Percentiles rank a stretch among this genome's conserved stretches.
Conservation (phyloP, 192 early-diverging fungal genomes). For the Oehlia diaphana region DNA sequence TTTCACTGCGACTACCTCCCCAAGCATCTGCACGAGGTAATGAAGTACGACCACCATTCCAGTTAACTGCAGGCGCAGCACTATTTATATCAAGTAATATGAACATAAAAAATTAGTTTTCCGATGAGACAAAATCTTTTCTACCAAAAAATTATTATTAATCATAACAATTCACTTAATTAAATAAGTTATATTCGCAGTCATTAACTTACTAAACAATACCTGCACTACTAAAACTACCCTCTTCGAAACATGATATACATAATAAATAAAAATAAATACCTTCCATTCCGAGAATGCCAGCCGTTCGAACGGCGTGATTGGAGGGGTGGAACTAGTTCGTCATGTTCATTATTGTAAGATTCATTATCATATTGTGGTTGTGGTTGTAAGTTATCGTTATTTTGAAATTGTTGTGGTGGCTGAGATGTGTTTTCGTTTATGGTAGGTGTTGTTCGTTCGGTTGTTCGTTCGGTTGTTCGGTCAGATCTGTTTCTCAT, state of each 20-base stretch:
- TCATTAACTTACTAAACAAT: no score
- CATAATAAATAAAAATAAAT: background rate
- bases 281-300: constrained; percentile 28
- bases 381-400: background rate
- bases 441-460: constrained; percentile 3
- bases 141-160: background rate
- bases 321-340: constrained; percentile 21
- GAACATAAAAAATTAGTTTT: background rate
- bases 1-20: constrained; percentile 29
- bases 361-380: constrained; percentile 7
- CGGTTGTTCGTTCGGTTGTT: background rate
- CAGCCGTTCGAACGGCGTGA: constrained; percentile 20
- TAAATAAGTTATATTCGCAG: background rate
- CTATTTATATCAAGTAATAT: background rate
- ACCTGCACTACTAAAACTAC: no score
- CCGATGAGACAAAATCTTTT: no score
- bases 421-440: background rate
- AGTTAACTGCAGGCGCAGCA: constrained; percentile 23
- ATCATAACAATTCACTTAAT: background rate
- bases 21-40: constrained; percentile 26
- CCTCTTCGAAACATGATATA: no score
- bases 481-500: constrained; percentile 48
- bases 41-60: constrained; percentile 20
- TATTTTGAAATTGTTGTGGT: background rate
- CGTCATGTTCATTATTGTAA: constrained; percentile 20